Evolutionary conservation across 2,329 filamentous ascomycete genomes (phyloP).

Genomic region (Ophiosphaerella korrae): DNA sequence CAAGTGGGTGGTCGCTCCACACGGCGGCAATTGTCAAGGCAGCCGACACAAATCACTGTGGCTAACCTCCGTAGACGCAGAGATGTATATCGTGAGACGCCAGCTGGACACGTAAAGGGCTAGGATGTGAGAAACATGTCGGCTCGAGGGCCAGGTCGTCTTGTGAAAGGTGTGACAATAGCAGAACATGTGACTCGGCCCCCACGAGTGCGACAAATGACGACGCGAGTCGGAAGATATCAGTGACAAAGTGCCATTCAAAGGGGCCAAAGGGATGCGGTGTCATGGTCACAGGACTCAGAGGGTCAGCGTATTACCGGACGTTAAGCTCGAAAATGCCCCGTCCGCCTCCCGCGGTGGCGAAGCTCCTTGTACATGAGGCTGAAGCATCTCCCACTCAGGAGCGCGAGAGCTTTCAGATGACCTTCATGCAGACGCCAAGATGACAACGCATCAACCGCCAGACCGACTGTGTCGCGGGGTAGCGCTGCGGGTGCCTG

Average conservation of each 20-base stretch:
- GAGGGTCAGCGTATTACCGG: background rate
- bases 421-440: slow-evolving; percentile 45
- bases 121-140: slow-evolving; percentile 21
- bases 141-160: slow-evolving; percentile 14
- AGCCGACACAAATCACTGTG: slow-evolving; percentile 1
- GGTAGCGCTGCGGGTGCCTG: slow-evolving; percentile 44
- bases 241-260: background rate
- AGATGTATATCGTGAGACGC: slow-evolving; percentile 15
- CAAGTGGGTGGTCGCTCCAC: slow-evolving; percentile 9
- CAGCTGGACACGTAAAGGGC: slow-evolving; percentile 18
- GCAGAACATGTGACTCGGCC: slow-evolving; percentile 8
- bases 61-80: slow-evolving; percentile 4
- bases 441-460: slow-evolving; percentile 46
- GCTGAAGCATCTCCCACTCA: slow-evolving; percentile 42
- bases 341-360: background rate
- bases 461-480: slow-evolving; percentile 41
- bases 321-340: background rate
- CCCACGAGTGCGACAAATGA: slow-evolving; percentile 4
- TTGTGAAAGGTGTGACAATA: slow-evolving; percentile 15
- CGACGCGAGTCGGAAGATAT: background rate
- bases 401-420: slow-evolving; percentile 37
- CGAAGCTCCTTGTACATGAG: slow-evolving; percentile 34
- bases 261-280: background rate
- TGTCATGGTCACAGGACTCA: background rate
- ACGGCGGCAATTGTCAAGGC: slow-evolving; percentile 15